phyloP scores from a whole-genome alignment of 2,329 filamentous ascomycete species.

The Waltergamsia citrina region DNA sequence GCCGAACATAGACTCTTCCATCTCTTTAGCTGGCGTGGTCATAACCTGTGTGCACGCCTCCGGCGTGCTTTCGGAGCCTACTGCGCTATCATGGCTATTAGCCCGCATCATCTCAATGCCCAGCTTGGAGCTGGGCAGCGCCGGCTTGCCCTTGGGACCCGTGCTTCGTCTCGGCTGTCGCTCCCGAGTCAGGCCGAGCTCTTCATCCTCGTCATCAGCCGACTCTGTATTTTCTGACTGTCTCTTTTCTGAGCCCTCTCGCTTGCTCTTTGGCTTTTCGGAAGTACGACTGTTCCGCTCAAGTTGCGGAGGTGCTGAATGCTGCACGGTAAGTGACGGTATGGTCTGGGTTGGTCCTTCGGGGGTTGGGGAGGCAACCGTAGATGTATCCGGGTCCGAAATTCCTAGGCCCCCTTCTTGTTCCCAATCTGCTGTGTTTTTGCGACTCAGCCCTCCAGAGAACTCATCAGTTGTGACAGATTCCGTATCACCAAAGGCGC shows the following conservation, averaged over 20 bases:
- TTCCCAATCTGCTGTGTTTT: slow-evolving; percentile 71
- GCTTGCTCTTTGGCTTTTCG: slow-evolving; percentile 66
- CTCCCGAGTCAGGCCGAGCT: slow-evolving; percentile 47
- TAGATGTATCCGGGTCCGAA: slow-evolving; percentile 53
- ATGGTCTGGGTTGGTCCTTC: slow-evolving; percentile 26
- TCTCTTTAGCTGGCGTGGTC: slow-evolving; percentile 37
- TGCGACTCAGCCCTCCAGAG: slow-evolving; percentile 65
- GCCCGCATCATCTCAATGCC: slow-evolving; percentile 98
- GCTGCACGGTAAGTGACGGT: slow-evolving; percentile 46
- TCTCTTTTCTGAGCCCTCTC: slow-evolving; percentile 65
- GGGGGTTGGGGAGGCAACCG: slow-evolving; percentile 3
- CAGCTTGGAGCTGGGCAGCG: slow-evolving; percentile 73
- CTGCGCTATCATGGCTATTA: slow-evolving; percentile 81
- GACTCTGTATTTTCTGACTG: slow-evolving; percentile 70
- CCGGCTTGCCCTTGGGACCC: slow-evolving; percentile 34
- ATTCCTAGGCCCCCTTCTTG: slow-evolving; percentile 72
- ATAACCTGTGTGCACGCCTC: slow-evolving; percentile 42
- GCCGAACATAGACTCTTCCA: slow-evolving; percentile 6
- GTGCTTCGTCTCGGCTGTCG: slow-evolving; percentile 37
- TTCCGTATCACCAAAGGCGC: slow-evolving; percentile 80
- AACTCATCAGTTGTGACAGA: slow-evolving; percentile 70
- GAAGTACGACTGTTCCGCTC: slow-evolving; percentile 50
- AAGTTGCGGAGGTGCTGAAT: slow-evolving; percentile 56
- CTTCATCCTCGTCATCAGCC: slow-evolving; percentile 91
- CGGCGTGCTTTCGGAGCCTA: slow-evolving; percentile 38